Base-by-base conservation (phyloP, 1,139 yeast genomes). In the Insectozyma bohioensis region DNA sequence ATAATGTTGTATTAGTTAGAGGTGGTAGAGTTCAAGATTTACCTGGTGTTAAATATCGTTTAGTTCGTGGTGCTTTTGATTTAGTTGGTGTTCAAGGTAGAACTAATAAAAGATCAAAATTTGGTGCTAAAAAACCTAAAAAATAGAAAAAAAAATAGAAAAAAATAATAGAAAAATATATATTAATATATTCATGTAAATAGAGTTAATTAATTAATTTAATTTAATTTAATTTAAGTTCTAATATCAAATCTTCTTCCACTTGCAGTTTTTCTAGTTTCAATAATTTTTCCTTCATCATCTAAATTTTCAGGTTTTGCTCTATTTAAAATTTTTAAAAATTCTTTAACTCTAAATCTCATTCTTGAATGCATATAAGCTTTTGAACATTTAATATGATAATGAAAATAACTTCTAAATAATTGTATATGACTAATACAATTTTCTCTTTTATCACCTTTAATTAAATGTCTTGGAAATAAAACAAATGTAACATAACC, bases 1-100 rank as follows among this genome's bases (percentile, higher is more conserved):
- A 94, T 64, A 87, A 95, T 54, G 95, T 92, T 35, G 97, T 94
- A 2, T 77, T 82, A 36, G 95, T 94, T 2, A 78, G 98, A 59
- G 99, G 99, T 16, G 99, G 98, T 12, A 80, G 97, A 72, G 88
- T 88, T 33, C 97, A 90, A 58, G 99, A 94, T 80, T 72, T 92
- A 52, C 98, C 98, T 14, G 99, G 99, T 73, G 97, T 92, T 30
- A 90, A 88, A 58, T 92, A 94, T 61, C 92, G 86, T 61, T 73
- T 88, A 52, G 86, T 92, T 18, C 80, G 99, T 65, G 99, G 99
- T 29, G 87, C 90, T 11, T 79, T 80, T 54, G 99, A 92, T 69
- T 72, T 92, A 56, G 86, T 90, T 31, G 97, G 97, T 31, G 98
- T 94, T 29, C 96, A 95, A 30, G 88, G 88, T 55, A 78, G 97